Conservation (phyloP, 371 early-diverging fungal species). For the Mortierella sp. region DNA sequence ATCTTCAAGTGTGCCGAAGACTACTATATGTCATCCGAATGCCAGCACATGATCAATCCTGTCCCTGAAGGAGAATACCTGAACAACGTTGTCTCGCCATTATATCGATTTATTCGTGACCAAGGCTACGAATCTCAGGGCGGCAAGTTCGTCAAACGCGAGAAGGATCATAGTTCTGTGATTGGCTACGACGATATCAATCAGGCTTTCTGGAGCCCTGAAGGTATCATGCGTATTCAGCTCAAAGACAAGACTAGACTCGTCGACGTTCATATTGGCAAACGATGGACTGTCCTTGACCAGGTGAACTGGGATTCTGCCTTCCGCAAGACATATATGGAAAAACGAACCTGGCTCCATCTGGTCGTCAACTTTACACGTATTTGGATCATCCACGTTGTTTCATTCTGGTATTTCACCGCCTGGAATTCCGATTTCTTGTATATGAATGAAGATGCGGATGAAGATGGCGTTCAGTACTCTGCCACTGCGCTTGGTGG, state of each 20-base stretch:
- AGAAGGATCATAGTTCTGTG: conserved; percentile 83
- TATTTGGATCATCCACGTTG: conserved; percentile 90
- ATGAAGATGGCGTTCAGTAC: conserved; percentile 69
- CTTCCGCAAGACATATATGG: conserved; percentile 89
- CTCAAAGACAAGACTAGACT: conserved; percentile 68
- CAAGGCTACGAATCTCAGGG: conserved; percentile 80
- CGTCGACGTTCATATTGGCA: conserved; percentile 70
- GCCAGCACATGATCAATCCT: conserved; percentile 59
- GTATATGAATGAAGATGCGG: conserved; percentile 60
- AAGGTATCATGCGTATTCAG: conserved; percentile 71
- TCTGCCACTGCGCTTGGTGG: conserved; percentile 85
- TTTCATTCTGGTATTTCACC: conserved; percentile 87
- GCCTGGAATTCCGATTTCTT: conserved; percentile 80
- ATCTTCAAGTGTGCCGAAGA: conserved; percentile 84
- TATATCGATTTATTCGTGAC: conserved; percentile 84
- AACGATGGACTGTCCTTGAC: conserved; percentile 75
- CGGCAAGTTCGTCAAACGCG: conserved; percentile 81
- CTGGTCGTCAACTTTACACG: conserved; percentile 88
- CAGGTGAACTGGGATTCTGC: conserved; percentile 80
- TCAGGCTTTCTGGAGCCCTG: conserved; percentile 88
- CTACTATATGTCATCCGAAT: conserved; percentile 61
- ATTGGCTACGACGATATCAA: conserved; percentile 94
- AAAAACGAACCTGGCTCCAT: conserved; percentile 89
- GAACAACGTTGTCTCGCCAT: conserved; percentile 77
- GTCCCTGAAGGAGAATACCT: conserved; percentile 81